Percentiles rank a stretch among this genome's conserved stretches.
Conservation (phyloP, 805 yeast species). For the Kuraishia hungarica region DNA sequence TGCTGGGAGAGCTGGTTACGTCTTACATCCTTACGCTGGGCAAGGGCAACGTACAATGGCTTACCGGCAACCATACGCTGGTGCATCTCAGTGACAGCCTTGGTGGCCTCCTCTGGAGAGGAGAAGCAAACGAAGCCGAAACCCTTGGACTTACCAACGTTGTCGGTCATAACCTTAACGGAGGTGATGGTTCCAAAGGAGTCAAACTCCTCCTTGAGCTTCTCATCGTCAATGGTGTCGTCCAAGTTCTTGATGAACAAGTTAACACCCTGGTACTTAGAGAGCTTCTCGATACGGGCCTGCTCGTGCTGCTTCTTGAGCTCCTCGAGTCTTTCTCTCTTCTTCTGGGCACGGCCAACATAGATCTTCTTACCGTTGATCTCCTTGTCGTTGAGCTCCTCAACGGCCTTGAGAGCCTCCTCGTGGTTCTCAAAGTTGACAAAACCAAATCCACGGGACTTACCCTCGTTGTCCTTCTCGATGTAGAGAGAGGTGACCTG, state of each 20-base stretch:
- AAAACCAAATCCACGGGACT: conserved; percentile 93
- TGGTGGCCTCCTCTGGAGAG: conserved; percentile 97
- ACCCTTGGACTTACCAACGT: conserved; percentile 91
- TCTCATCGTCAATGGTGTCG: conserved; percentile 86
- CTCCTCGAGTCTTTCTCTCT: conserved; percentile 94
- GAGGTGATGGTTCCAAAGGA: conserved; percentile 94
- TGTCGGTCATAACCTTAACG: conserved; percentile 94
- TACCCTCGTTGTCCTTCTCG: conserved; percentile 77
- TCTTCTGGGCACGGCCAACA: conserved; percentile 99
- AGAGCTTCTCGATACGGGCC: conserved; percentile 81
- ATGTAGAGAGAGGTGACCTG: conserved; percentile 74
- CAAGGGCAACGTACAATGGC: conserved; percentile 97
- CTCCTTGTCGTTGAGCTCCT: conserved; percentile 81
- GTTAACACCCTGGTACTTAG: conserved; percentile 96
- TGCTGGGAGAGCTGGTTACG: conserved; percentile 96
- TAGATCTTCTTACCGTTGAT: conserved; percentile 77
- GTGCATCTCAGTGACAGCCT: conserved; percentile 97
- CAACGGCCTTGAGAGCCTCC: conserved; percentile 86
- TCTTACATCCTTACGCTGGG: conserved; percentile 98
- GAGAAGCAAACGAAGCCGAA: conserved; percentile 98
- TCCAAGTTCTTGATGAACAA: conserved; percentile 95
- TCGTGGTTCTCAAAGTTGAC: conserved; percentile 86
- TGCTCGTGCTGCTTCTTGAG: conserved; percentile 92
- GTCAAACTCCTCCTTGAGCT: conserved; percentile 83
- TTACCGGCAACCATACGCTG: conserved; percentile 91